Conservation (phyloP, 2,329 filamentous ascomycete species). For the Sarocladiaceae sp. region DNA sequence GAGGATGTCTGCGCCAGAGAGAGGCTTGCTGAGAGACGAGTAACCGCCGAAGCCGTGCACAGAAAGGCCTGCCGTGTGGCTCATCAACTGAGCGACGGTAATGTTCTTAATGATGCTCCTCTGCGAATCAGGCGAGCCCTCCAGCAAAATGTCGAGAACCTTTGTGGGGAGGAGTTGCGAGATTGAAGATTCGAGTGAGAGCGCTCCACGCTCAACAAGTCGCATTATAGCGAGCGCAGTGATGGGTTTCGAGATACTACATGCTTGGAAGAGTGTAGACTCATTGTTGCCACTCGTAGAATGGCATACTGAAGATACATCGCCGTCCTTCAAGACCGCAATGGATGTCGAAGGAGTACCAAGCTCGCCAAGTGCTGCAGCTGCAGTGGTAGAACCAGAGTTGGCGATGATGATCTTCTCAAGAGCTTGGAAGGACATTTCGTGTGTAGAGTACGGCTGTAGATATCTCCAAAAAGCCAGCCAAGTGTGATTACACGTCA, state of each 20-base stretch:
- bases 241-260: conserved; percentile 16
- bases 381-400: no score
- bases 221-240: conserved; percentile 12
- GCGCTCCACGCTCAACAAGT: conserved; percentile 13
- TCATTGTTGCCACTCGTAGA: conserved; percentile 11
- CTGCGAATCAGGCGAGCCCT: conserved; percentile 5
- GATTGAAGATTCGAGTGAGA: conserved; percentile 11
- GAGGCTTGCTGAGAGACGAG: conserved; percentile 2
- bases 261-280: conserved; percentile 15
- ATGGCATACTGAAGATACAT: conserved; percentile 14
- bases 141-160: conserved; percentile 8
- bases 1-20: conserved; percentile 10
- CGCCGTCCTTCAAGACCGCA: conserved; percentile 15
- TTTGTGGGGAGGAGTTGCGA: conserved; percentile 10
- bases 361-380: conserved; percentile 9
- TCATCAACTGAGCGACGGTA: conserved; percentile 14
- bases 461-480: no score
- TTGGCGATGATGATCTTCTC: neutral
- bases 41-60: conserved; percentile 12
- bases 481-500: no score
- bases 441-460: no score
- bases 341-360: conserved; percentile 13
- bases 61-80: conserved; percentile 15
- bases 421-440: no score
- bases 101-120: conserved; percentile 9